Evolutionary conservation across 2,329 filamentous ascomycete species (phyloP), one percentile per base, ranked within the genome.

Genomic region (Venturia pyrina): DNA sequence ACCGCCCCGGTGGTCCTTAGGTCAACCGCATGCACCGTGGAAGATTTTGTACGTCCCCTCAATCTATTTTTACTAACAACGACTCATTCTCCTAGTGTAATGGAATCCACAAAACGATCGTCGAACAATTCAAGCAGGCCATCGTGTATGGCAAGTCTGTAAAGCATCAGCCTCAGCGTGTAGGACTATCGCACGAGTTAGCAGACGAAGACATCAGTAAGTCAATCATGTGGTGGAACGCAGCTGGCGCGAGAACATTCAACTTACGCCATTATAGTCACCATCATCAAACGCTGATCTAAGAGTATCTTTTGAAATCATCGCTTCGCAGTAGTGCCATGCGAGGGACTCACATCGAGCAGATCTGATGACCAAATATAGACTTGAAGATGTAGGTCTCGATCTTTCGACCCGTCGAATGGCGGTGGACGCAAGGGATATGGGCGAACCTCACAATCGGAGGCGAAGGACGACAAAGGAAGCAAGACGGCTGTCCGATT

Each of bases 121-220:
- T 95, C 66, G 95, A 99, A 72, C 89, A 96, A 72, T 99, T 99
- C 83, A 96, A 93, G 79, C 86, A 88, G 68, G 95, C 95, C 65
- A 89, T 99, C 74, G 95, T 99, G 53, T 99, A 98, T 77, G 95
- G 95, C 71, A 95, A 93, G 76, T 97, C 93, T 66, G 93, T 98
- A 71, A 98, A 98, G 83, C 95, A 99, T 80, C 95, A 98, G 79
- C 95, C 95, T 70, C 95, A 99, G 80, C 87, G 93, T 73, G 95
- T 98, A 69, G 95, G 95, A 62, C 83, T 99, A 70, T 81, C 85
- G 64, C 95, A 99, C 76, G 91, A 96, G 81, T 83, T 99, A 73
- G 91, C 87, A 66, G 95, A 99, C 76, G 95, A 99, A 80, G 95
- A 99, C 80, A 96, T 99, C 78, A 91, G 91, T 93, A 83, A 80